These are phyloP conservation scores for Kwoniella sp. DNA, from an alignment of 768 basidiomycete species.

Conservation along the genomic window DNA sequence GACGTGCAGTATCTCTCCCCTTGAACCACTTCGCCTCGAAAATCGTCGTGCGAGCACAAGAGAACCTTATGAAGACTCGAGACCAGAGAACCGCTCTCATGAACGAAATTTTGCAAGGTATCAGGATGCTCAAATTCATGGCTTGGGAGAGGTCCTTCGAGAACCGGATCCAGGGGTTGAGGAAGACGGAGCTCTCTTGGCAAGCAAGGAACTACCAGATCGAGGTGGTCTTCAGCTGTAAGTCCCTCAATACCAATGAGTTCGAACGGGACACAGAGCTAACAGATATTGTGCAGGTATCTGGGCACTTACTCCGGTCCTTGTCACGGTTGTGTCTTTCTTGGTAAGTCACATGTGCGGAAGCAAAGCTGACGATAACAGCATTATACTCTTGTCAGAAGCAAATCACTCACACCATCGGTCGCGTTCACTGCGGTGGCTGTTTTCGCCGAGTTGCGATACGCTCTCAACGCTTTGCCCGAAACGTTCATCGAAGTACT, in stretches of 20 bases:
- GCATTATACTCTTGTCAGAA: conserved; percentile 72
- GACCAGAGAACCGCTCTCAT: conserved; percentile 88
- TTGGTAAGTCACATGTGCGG: conserved; percentile 47
- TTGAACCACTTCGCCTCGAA: conserved; percentile 83
- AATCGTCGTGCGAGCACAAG: conserved; percentile 74
- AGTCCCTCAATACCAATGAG: background rate
- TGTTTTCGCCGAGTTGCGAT: conserved; percentile 88
- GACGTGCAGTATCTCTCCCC: conserved; percentile 62
- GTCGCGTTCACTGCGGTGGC: conserved; percentile 71
- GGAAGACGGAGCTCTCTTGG: conserved; percentile 78
- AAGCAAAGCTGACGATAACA: conserved; percentile 11
- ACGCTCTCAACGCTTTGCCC: conserved; percentile 78
- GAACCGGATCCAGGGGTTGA: conserved; percentile 68
- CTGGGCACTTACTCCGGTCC: conserved; percentile 63
- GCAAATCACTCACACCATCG: conserved; percentile 73
- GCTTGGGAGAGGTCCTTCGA: conserved; percentile 93
- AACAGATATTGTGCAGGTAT: conserved; percentile 45
- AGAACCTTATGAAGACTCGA: conserved; percentile 85
- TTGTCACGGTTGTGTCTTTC: conserved; percentile 63
- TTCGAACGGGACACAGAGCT: background rate
- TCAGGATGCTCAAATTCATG: conserved; percentile 96
- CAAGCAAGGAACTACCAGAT: conserved; percentile 85
- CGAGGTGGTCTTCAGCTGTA: conserved; percentile 62
- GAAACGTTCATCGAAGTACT: conserved; percentile 89
- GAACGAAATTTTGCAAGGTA: conserved; percentile 87